phyloP scores from a whole-genome alignment of 2,329 filamentous ascomycete genomes.

The Orbilia javanica region DNA sequence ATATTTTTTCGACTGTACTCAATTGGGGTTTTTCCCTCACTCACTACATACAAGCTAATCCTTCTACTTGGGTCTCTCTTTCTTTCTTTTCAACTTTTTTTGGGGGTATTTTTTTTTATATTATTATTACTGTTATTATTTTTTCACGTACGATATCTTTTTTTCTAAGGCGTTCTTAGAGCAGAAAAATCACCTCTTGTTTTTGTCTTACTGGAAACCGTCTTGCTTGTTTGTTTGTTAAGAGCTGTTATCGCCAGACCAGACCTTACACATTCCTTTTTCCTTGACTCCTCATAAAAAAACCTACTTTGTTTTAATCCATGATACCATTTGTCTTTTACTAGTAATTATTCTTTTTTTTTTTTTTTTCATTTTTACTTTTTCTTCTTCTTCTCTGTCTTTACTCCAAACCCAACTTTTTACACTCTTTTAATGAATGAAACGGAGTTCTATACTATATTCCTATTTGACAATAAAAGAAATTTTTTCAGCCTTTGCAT shows the following conservation, averaged over 20 bases:
- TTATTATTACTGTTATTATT: no score
- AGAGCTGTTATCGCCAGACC: background rate
- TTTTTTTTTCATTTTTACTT: background rate
- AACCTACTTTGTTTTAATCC: background rate
- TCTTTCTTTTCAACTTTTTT: constrained; percentile 18
- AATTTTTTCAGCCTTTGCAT: constrained; percentile 1
- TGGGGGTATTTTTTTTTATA: background rate
- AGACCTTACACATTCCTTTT: background rate
- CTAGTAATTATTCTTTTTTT: background rate
- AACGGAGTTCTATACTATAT: constrained; percentile 1
- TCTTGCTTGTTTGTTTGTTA: background rate
- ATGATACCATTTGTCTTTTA: constrained; percentile 20
- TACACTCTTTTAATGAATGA: constrained; percentile 21
- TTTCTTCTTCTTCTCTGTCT: background rate
- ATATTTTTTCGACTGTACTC: constrained; percentile 24
- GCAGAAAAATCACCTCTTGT: background rate
- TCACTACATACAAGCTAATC: constrained; percentile 20
- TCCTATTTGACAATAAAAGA: background rate
- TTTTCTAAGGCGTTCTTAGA: constrained; percentile 6
- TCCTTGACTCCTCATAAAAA: background rate
- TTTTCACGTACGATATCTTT: no score
- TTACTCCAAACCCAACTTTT: constrained; percentile 3
- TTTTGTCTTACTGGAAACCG: background rate
- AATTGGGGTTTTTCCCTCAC: background rate
- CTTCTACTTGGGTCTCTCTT: background rate